phyloP scores from a whole-genome alignment of 2,329 filamentous ascomycete species.

The Fusarium transvaalense region DNA sequence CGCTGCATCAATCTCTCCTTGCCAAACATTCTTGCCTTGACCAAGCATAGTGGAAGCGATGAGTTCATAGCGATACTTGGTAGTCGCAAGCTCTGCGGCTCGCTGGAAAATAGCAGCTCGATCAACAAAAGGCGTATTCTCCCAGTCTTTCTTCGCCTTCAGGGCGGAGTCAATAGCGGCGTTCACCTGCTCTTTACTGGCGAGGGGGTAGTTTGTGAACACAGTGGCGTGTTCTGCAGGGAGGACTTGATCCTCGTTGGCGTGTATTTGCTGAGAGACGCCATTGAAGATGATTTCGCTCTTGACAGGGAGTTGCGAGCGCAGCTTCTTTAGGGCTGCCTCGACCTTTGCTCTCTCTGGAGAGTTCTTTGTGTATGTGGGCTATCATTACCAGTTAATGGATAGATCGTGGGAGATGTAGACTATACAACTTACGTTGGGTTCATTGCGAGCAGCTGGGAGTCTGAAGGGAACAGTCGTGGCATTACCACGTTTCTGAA shows the following conservation, averaged over 20 bases:
- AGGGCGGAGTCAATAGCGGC: constrained; percentile 85
- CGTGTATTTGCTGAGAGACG: constrained; percentile 44
- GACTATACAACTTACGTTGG: constrained; percentile 45
- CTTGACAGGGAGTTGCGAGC: constrained; percentile 49
- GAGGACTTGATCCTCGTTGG: constrained; percentile 50
- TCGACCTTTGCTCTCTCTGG: constrained; percentile 50
- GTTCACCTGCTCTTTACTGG: constrained; percentile 50
- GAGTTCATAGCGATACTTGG: constrained; percentile 94
- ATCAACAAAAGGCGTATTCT: constrained; percentile 87
- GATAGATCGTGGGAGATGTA: fast-evolving
- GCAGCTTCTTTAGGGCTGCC: constrained; percentile 48
- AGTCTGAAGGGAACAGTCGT: constrained; percentile 50
- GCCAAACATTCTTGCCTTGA: constrained; percentile 98
- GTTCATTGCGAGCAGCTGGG: constrained; percentile 51
- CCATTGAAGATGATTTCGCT: constrained; percentile 53
- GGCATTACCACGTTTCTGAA: constrained; percentile 44
- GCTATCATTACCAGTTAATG: constrained; percentile 33
- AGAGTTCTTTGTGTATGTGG: constrained; percentile 49
- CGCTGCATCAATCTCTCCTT: constrained; percentile 95
- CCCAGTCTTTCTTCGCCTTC: constrained; percentile 84
- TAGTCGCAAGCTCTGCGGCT: constrained; percentile 88
- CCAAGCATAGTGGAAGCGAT: constrained; percentile 97
- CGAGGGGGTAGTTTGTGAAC: constrained; percentile 54
- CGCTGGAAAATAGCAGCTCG: constrained; percentile 94
- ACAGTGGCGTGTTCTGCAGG: constrained; percentile 52